Evolutionary conservation across 176 grass and related monocot genomes (phyloP), one percentile per base, ranked within the genome.

Genomic region (Elymus sibiricus): DNA sequence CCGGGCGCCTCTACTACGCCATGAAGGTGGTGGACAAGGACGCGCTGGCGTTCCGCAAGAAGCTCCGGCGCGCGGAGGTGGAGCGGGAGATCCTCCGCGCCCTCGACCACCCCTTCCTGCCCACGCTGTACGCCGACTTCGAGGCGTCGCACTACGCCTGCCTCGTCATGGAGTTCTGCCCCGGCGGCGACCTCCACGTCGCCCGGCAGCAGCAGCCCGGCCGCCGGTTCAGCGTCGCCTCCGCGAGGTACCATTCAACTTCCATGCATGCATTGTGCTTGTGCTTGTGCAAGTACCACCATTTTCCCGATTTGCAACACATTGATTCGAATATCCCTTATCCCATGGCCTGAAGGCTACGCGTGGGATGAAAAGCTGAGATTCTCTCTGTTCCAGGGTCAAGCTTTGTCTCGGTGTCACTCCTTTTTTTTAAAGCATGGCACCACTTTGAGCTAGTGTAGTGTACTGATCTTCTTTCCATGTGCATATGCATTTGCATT

Each of bases 121-220:
- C 95, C 6, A 98, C 95, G 11, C 67, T 98, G 58, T 98, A 98
- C 47, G 93, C 95, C 11, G 93, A 98, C 78, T 98, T 98, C 56
- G 93, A 98, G 19, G 95, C 91, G 0, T 90, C 92, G 5, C 93
- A 98, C 91, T 98, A 98, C 53, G 90, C 95, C 28, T 98, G 93
- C 86, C 89, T 98, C 24, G 90, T 98, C 75, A 98, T 95, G 93
- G 95, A 98, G 95, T 98, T 88, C 87, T 98, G 95, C 82, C 86
- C 91, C 71, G 95, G 95, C 58, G 95, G 93, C 10, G 95, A 98
- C 83, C 79, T 98, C 38, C 95, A 98, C 35, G 95, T 98, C 22
- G 87, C 84, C 35, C 95, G 93, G 28, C 95, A 98, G 42, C 85
- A 93, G 12, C 95, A 98, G 79, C 87, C 85, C 4, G 89, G 87